Conservation (phyloP, 169 alveolate genomes). For the Plasmodium cynomolgi region DNA sequence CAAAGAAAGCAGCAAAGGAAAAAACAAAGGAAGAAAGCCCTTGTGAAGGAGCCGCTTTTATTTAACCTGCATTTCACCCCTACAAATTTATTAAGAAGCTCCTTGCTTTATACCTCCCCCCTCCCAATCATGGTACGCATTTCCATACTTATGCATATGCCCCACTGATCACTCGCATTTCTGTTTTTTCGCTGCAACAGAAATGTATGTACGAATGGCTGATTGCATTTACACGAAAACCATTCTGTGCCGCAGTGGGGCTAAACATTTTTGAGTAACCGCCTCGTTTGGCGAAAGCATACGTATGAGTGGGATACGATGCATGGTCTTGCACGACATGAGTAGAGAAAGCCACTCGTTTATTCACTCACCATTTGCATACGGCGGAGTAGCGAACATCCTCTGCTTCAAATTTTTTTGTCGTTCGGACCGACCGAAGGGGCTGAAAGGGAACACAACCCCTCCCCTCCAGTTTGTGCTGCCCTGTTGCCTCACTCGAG, state of each 20-base stretch:
- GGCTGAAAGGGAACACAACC: not conserved
- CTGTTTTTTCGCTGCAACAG: not conserved
- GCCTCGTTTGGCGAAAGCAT: not conserved
- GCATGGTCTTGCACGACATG: not conserved
- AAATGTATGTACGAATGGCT: not conserved
- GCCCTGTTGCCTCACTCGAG: not conserved
- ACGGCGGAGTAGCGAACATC: not conserved
- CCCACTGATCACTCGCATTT: not conserved
- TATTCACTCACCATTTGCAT: not conserved
- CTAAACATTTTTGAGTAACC: not conserved
- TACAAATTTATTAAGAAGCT: not conserved
- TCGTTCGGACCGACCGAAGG: not conserved
- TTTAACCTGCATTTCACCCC: not conserved
- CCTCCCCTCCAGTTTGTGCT: not conserved
- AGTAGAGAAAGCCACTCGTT: not conserved
- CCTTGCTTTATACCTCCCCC: not conserved
- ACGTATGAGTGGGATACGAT: not conserved
- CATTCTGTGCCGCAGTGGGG: not conserved
- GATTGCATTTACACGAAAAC: not conserved
- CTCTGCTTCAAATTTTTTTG: not conserved
- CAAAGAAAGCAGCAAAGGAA: too few relatives aligned
- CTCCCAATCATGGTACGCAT: not conserved
- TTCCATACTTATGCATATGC: not conserved
- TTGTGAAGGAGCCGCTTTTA: not conserved
- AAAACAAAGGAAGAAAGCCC: not conserved